Percentiles rank a stretch among this genome's conserved stretches.
Evolutionary conservation across 345 rosid genomes (phyloP).

Genomic region (Acer saccharum): DNA sequence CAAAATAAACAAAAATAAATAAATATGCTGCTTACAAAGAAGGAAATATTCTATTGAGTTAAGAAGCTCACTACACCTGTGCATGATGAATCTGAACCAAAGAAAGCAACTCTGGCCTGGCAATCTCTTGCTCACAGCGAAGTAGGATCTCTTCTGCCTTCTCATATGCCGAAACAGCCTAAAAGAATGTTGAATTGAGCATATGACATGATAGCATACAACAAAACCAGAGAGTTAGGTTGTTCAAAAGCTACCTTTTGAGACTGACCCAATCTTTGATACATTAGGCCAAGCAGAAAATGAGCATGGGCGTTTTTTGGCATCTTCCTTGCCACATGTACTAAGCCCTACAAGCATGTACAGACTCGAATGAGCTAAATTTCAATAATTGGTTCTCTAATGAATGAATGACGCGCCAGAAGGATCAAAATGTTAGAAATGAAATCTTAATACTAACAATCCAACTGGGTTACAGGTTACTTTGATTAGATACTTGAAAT

Average conservation of each 20-base stretch:
- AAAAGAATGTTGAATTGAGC: slow-evolving; percentile 20
- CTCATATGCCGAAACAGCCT: slow-evolving; percentile 90
- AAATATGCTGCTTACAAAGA: slow-evolving; percentile 2
- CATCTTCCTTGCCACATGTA: slow-evolving; percentile 94
- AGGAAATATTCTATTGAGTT: not conserved
- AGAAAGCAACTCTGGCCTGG: slow-evolving; percentile 89
- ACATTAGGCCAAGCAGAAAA: slow-evolving; percentile 94
- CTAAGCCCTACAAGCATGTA: slow-evolving; percentile 66
- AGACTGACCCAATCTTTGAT: slow-evolving; percentile 87
- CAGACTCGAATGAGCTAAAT: not conserved
- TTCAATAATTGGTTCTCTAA: not conserved
- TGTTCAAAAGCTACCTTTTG: slow-evolving; percentile 62
- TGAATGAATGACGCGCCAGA: not conserved
- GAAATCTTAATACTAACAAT: not conserved
- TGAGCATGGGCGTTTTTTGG: slow-evolving; percentile 97
- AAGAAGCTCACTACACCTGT: slow-evolving; percentile 59
- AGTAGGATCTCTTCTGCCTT: slow-evolving; percentile 88
- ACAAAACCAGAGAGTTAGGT: not conserved
- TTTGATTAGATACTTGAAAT: not conserved
- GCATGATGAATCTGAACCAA: slow-evolving; percentile 94
- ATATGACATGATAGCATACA: slow-evolving; percentile 13
- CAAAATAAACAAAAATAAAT: not conserved
- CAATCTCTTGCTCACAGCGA: slow-evolving; percentile 78
- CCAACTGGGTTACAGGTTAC: not conserved
- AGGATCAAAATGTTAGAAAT: not conserved